Base-by-base conservation (phyloP, 2,329 filamentous ascomycete species). In the Coleophoma crateriformis region DNA sequence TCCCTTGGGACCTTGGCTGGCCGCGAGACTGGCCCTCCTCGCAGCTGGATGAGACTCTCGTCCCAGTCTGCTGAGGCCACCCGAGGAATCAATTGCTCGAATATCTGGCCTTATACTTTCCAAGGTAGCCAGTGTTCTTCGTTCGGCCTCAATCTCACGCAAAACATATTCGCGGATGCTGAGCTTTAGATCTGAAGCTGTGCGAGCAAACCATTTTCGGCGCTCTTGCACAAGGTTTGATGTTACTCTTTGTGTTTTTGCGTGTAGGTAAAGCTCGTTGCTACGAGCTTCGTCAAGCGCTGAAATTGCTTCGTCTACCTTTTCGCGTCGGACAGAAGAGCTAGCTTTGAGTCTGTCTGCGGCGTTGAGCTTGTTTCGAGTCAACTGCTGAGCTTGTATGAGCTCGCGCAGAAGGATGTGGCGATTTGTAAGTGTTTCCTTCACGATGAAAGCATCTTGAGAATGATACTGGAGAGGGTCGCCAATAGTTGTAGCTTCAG, bases 231-330 rank as follows among this genome's bases (percentile, higher is more conserved):
- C 78, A 2, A 99, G 79, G 66, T 96, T 96, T 43, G 85, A 77
- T 0, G 94, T 97, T 10, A 99, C 92, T 44, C 89, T 82, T 54
- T 90, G 84, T 0, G 90, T 95, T 72, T 96, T 96, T 60, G 88
- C 82, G 53, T 82, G 81, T 20, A 99, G 80, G 61, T 90, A 88
- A 13, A 83, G 75, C 70, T 99, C 94, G 58, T 88, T 83, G 55
- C 80, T 84, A 49, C 87, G 80, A 4, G 94, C 94, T 64, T 97
- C 94, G 55, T 96, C 90, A 4, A 97, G 78, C 4, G 90, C 81
- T 15, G 84, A 79, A 62, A 99, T 95, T n/a, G 94, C 94, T 69
- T 99, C 94, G 66, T 99, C 94, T 27, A 97, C 94, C 72, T 97
- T 99, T 65, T 99, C 94, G 34, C 87, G 81, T 54, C 90, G 87